phyloP scores from a whole-genome alignment of 305 asterid genomes.

The Salvia sclarea region DNA sequence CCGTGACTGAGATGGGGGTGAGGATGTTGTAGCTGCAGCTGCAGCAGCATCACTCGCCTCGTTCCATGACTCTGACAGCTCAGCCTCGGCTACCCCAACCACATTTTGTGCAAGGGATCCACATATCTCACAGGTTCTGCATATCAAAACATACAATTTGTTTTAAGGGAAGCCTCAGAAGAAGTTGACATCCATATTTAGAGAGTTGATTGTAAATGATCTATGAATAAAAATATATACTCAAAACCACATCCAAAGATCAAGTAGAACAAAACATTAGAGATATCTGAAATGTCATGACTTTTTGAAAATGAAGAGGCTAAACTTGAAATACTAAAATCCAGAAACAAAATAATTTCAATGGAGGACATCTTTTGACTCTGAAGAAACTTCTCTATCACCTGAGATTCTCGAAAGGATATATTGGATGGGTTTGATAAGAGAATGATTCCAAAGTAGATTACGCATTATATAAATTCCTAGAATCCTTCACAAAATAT shows the following conservation, averaged over 20 bases:
- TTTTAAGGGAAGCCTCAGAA: too few species aligned
- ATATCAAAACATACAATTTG: background rate
- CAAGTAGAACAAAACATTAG: background rate
- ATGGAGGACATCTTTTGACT: background rate
- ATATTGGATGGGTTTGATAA: background rate
- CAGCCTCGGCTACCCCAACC: slow-evolving; percentile 43
- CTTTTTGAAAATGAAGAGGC: background rate
- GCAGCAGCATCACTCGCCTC: slow-evolving; percentile 39
- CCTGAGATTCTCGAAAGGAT: background rate
- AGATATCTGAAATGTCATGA: background rate
- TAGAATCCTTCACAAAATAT: background rate
- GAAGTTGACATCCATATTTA: background rate
- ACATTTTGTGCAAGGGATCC: slow-evolving; percentile 69
- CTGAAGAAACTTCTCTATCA: background rate
- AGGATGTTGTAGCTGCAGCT: slow-evolving; percentile 26
- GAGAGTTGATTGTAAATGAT: background rate
- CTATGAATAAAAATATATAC: background rate
- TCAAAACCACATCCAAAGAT: background rate
- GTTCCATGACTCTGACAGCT: slow-evolving; percentile 44
- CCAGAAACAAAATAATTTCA: background rate
- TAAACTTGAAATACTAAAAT: background rate
- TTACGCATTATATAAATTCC: too few species aligned
- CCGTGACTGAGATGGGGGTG: slow-evolving; percentile 38
- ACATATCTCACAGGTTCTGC: slow-evolving; percentile 54
- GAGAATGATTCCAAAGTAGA: background rate